These are phyloP conservation scores for Neodidymelliopsis sp. DNA, from an alignment of 2,329 filamentous ascomycete genomes.

Conservation along the genomic window DNA sequence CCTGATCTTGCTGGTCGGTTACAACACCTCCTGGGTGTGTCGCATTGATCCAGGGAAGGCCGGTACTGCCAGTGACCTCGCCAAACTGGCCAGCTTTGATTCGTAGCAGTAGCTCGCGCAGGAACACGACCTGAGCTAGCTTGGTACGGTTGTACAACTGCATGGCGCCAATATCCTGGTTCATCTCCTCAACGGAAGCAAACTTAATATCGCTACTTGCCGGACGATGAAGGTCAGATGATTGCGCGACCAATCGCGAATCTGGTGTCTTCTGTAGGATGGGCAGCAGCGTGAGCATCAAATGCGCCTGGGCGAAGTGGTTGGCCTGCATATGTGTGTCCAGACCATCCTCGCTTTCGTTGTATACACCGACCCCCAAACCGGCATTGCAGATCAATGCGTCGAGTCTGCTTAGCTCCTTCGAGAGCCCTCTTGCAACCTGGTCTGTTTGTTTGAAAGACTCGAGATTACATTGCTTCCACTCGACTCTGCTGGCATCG, in stretches of 20 bases:
- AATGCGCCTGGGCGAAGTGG: constrained; percentile 59
- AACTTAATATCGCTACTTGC: constrained; percentile 52
- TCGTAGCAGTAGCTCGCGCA: constrained; percentile 52
- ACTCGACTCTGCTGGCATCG: constrained; percentile 55
- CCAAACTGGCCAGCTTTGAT: constrained; percentile 42
- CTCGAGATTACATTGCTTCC: constrained; percentile 56
- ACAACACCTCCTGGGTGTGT: constrained; percentile 59
- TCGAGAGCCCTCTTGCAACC: constrained; percentile 54
- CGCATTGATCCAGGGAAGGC: constrained; percentile 58
- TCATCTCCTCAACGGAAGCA: constrained; percentile 56
- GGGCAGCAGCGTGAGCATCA: constrained; percentile 57
- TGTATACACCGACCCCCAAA: constrained; percentile 58
- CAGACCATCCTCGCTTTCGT: constrained; percentile 59
- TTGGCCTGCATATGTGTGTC: constrained; percentile 62
- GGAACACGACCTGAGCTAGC: constrained; percentile 58
- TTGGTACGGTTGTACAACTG: constrained; percentile 60
- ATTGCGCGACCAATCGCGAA: constrained; percentile 58
- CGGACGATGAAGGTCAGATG: constrained; percentile 58
- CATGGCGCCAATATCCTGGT: constrained; percentile 57
- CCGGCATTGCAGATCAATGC: constrained; percentile 60
- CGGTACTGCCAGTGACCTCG: constrained; percentile 40
- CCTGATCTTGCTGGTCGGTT: constrained; percentile 59
- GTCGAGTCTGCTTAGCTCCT: constrained; percentile 55
- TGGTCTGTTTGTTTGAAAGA: constrained; percentile 56
- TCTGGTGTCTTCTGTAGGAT: constrained; percentile 54